A percentile compares a stretch with the other conserved stretches of the same genome.
Evolutionary conservation across 495 filamentous ascomycete species (phyloP).

Genomic region (Penicillium salamii): DNA sequence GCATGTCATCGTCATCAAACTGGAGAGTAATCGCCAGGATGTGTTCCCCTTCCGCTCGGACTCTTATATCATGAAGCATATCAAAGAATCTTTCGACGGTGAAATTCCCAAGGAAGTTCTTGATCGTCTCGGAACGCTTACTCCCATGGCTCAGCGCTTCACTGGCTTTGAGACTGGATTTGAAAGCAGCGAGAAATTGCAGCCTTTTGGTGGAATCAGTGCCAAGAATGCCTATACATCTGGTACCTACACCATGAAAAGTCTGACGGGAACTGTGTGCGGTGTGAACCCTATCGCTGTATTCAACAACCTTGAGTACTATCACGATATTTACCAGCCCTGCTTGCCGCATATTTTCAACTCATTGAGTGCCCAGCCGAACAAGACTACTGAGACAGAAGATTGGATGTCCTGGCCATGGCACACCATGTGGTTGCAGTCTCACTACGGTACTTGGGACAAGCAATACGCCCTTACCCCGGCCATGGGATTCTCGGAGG

Average conservation of each 20-base stretch:
- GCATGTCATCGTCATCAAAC: slow-evolving; percentile 32
- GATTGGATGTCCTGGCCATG: slow-evolving; percentile 29
- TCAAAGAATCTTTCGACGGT: slow-evolving; percentile 27
- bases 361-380: slow-evolving; percentile 31
- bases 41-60: slow-evolving; percentile 35
- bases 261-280: slow-evolving; percentile 43
- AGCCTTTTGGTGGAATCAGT: slow-evolving; percentile 41
- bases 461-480: slow-evolving; percentile 27
- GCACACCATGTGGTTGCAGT: slow-evolving; percentile 39
- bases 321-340: slow-evolving; percentile 41
- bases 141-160: slow-evolving; percentile 37
- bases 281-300: slow-evolving; percentile 39
- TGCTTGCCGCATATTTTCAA: slow-evolving; percentile 39
- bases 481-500: slow-evolving; percentile 33
- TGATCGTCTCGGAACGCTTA: slow-evolving; percentile 30
- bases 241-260: slow-evolving; percentile 50
- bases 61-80: slow-evolving; percentile 25
- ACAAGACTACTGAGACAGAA: slow-evolving; percentile 31
- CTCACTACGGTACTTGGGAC: slow-evolving; percentile 36
- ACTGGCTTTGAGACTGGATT: slow-evolving; percentile 43
- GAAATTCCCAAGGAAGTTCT: slow-evolving; percentile 23
- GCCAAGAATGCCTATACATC: slow-evolving; percentile 42
- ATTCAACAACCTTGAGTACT: slow-evolving; percentile 32
- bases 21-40: slow-evolving; percentile 42
- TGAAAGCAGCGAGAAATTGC: slow-evolving; percentile 18